Percentiles rank a stretch among this genome's conserved stretches.
These are phyloP conservation scores for Phytophthora vignae DNA, from an alignment of 352 stramenopile genomes.

Conservation along the genomic window DNA sequence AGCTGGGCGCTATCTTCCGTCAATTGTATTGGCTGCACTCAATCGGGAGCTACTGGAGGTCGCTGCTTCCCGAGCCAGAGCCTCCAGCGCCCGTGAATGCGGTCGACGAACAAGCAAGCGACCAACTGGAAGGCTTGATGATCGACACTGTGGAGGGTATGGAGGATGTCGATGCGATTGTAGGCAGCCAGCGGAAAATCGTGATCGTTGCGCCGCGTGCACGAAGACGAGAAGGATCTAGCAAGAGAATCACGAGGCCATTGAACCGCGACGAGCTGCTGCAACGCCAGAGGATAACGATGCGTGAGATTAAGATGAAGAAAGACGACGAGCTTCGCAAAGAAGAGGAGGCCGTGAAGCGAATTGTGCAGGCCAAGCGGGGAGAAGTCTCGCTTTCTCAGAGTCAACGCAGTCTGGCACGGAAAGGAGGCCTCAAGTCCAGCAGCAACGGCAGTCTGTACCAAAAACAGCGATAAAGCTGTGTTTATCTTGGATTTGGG, in stretches of 20 bases:
- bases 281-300: constrained; percentile 47
- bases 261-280: constrained; percentile 42
- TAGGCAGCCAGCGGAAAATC: constrained; percentile 10
- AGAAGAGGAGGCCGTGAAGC: constrained; percentile 40
- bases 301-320: constrained; percentile 52
- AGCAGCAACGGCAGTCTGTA: constrained; percentile 2
- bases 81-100: not conserved
- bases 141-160: constrained; percentile 1
- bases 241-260: constrained; percentile 14
- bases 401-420: constrained; percentile 42
- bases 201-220: constrained; percentile 29
- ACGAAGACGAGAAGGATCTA: constrained; percentile 4
- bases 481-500: not conserved
- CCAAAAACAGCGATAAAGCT: not conserved
- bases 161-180: not conserved
- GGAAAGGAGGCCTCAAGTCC: constrained; percentile 24
- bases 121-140: not conserved
- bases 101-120: constrained; percentile 3
- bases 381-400: constrained; percentile 52
- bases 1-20: constrained; percentile 44
- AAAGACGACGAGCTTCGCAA: constrained; percentile 57
- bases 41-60: constrained; percentile 48
- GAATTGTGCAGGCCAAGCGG: constrained; percentile 39
- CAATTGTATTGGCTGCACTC: constrained; percentile 38
- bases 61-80: constrained; percentile 31